Evolutionary conservation across 2,329 filamentous ascomycete genomes (phyloP).

Genomic region (Fusarium caatingaense): DNA sequence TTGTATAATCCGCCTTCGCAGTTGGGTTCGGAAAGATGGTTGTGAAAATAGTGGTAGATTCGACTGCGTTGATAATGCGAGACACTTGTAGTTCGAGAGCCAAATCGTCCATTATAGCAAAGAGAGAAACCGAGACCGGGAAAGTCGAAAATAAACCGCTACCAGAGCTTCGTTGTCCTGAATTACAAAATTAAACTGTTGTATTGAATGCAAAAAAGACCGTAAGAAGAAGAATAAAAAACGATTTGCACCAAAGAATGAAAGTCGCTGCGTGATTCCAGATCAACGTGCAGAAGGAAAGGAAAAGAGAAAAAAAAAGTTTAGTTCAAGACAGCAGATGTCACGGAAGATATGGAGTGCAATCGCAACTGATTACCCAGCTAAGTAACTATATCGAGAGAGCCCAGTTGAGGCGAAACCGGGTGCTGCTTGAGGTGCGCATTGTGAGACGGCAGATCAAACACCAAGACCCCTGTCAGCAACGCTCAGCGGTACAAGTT

Average conservation of each 20-base stretch:
- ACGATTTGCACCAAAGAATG: slow-evolving; percentile 19
- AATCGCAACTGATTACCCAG: neutral
- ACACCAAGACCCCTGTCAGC: slow-evolving; percentile 21
- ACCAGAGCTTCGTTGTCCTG: slow-evolving; percentile 16
- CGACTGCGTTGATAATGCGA: slow-evolving; percentile 36
- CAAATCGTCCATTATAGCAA: slow-evolving; percentile 22
- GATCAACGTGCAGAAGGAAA: slow-evolving; percentile 25
- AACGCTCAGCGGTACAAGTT: slow-evolving; percentile 2
- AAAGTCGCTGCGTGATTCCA: slow-evolving; percentile 32
- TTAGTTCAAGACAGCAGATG: neutral
- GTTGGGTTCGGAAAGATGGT: slow-evolving; percentile 34
- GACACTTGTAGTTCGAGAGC: slow-evolving; percentile 38
- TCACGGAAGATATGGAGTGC: slow-evolving; percentile 19
- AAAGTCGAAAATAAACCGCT: slow-evolving; percentile 1
- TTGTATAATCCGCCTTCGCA: slow-evolving; percentile 7
- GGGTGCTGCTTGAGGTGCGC: slow-evolving; percentile 32
- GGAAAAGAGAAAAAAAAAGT: neutral
- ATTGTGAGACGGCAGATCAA: slow-evolving; percentile 44
- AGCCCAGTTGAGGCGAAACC: slow-evolving; percentile 37
- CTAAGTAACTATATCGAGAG: neutral
- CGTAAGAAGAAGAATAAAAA: slow-evolving; percentile 18
- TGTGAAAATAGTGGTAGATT: slow-evolving; percentile 41
- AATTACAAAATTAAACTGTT: slow-evolving; percentile 24
- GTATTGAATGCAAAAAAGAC: slow-evolving; percentile 8
- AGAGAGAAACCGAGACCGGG: neutral